Base-by-base conservation (phyloP, 1,139 yeast species). In the Yamadazyma songkhlaensis region DNA sequence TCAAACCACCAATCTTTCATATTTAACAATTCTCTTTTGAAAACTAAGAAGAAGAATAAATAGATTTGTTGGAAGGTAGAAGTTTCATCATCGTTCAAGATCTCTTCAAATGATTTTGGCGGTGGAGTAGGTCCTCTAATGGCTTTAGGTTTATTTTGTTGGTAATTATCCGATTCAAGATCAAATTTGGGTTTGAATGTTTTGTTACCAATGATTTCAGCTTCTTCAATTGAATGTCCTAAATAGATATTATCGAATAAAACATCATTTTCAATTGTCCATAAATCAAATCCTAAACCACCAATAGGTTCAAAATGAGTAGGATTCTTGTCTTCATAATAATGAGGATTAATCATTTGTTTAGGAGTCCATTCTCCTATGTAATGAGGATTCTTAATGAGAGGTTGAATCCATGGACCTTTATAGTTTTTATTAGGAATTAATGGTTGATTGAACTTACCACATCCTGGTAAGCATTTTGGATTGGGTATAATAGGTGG, bases 201-300 rank as follows among this genome's bases (percentile, higher is more conserved):
- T 12, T 64, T 58, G 56, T 89, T 89, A 17, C 96, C 97, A 48
- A 89, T 71, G 10, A 54, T 45, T 63, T 89, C 96, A 7, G 97
- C 97, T 54, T 89, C 96, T 21, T 63, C 68, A 12, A 88, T 63
- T 3, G 87, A 80, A 54, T 86, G 92, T 10, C 97, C 97, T 45
- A 90, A 57, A 57, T 88, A 89, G 40, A 89, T 79, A 62, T 89
- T 87, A 59, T 87, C 88, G 55, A 90, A 87, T 54, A 86, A 51
- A 35, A 87, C 76, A 37, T 83, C 77, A 32, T 72, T 70, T 48
- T 86, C 84, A 82, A 89, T 83, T 39, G 94, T 79, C 96, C 96
- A 89, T 47, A 89, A 68, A 59, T 90, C 97, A 55, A 90, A 85
- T 4, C 96, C 96, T 38, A 90, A 53, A 7, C 85, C 95, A 21